Conservation (phyloP, 345 rosid genomes). For the Salix brachista region DNA sequence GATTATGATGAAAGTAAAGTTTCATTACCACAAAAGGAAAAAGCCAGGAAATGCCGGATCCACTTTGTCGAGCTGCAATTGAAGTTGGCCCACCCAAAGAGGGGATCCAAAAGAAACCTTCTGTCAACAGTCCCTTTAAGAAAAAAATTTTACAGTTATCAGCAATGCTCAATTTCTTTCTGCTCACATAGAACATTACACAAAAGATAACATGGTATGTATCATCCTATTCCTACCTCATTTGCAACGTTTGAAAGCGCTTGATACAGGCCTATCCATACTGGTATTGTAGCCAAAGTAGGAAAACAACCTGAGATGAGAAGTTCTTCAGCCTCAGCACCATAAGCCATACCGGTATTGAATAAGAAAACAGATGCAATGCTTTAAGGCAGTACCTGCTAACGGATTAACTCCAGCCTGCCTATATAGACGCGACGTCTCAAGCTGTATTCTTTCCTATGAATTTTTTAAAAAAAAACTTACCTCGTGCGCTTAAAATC, state of each 20-base stretch:
- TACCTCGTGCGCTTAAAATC: neutral
- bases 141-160: conserved; percentile 10
- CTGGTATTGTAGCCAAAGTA: conserved; percentile 59
- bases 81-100: conserved; percentile 92
- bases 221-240: conserved; percentile 49
- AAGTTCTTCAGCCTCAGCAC: conserved; percentile 18
- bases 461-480: neutral
- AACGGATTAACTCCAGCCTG: conserved; percentile 98
- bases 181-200: neutral
- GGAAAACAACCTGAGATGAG: conserved; percentile 78
- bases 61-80: conserved; percentile 97
- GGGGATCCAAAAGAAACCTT: conserved; percentile 99
- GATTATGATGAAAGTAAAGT: conserved; percentile 2
- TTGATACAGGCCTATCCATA: conserved; percentile 97
- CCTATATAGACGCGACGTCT: conserved; percentile 81
- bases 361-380: neutral
- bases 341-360: neutral
- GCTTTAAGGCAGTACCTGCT: conserved; percentile 54
- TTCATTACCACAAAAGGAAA: conserved; percentile 87
- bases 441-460: conserved; percentile 94
- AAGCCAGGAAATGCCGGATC: conserved; percentile 95
- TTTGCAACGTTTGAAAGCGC: conserved; percentile 94
- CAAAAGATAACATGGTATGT: conserved; percentile 3
- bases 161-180: conserved; percentile 8
- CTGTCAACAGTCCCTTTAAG: conserved; percentile 74